Evolutionary conservation across 305 asterid species (phyloP).

Genomic region (Rubia balearica): DNA sequence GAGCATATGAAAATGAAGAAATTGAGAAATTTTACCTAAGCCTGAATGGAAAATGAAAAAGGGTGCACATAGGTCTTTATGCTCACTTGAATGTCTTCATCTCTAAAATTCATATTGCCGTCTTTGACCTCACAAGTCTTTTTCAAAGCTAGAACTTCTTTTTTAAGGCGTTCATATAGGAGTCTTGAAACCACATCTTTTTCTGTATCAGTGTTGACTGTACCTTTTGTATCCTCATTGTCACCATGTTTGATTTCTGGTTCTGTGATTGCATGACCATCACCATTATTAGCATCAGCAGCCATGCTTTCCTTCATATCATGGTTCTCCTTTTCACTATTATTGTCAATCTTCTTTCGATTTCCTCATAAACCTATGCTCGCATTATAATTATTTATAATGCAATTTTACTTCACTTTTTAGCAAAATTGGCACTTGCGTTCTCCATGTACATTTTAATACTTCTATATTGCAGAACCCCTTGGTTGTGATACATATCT

Average conservation of each 20-base stretch:
- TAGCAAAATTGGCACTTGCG: constrained; percentile 10
- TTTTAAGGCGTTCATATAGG: constrained; percentile 80
- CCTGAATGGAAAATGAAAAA: neutral
- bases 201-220: constrained; percentile 22
- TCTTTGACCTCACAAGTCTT: constrained; percentile 54
- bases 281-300: constrained; percentile 18
- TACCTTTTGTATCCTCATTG: constrained; percentile 27
- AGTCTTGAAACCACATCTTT: constrained; percentile 69
- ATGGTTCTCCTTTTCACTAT: constrained; percentile 52
- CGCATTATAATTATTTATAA: constrained; percentile 26
- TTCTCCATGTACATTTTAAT: constrained; percentile 27
- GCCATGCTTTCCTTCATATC: constrained; percentile 31
- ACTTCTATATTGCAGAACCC: constrained; percentile 35
- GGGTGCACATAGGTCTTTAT: neutral
- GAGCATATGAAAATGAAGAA: constrained; percentile 40
- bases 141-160: constrained; percentile 66
- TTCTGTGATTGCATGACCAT: constrained; percentile 23
- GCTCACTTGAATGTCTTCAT: constrained; percentile 70
- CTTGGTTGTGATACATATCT: constrained; percentile 70
- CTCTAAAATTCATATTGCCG: constrained; percentile 45
- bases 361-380: constrained; percentile 51
- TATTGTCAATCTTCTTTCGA: constrained; percentile 37
- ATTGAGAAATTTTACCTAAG: neutral
- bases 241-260: constrained; percentile 19
- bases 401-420: constrained; percentile 19